Conservation (phyloP, 2,329 filamentous ascomycete species). For the Ophiostoma sp. region DNA sequence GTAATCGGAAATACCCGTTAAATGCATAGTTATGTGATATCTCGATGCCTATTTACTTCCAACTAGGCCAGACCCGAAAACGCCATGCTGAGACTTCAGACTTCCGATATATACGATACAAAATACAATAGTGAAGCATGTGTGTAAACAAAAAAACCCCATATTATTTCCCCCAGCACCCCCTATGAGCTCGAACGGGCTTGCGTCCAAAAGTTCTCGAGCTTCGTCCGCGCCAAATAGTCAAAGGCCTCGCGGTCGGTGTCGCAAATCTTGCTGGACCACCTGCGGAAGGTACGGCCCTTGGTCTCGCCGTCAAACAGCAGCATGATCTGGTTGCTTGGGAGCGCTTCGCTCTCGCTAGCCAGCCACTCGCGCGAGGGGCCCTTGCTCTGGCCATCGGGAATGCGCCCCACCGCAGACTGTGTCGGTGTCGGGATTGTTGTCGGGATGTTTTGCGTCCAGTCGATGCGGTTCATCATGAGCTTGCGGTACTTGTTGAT, state of each 20-base stretch:
- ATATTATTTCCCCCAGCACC: too few species aligned
- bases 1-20: neutral
- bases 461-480: constrained; percentile 90
- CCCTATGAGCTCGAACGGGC: constrained; percentile 57
- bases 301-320: constrained; percentile 93
- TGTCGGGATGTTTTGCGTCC: constrained; percentile 83
- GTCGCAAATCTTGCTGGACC: constrained; percentile 88
- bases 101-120: neutral
- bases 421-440: constrained; percentile 17
- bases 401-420: neutral
- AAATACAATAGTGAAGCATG: neutral
- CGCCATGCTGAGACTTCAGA: constrained; percentile 3
- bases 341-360: constrained; percentile 79
- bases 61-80: neutral
- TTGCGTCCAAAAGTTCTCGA: constrained; percentile 93
- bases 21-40: constrained; percentile 7
- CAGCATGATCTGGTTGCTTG: constrained; percentile 75
- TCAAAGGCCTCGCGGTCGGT: constrained; percentile 87
- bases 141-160: neutral
- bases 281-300: constrained; percentile 76
- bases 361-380: constrained; percentile 73
- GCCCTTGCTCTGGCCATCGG: constrained; percentile 56
- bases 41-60: neutral
- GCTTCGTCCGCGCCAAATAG: constrained; percentile 73
- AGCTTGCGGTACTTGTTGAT: constrained; percentile 87